Conservation (phyloP, 441 rosid species). For the Gossypium gossypioides region DNA sequence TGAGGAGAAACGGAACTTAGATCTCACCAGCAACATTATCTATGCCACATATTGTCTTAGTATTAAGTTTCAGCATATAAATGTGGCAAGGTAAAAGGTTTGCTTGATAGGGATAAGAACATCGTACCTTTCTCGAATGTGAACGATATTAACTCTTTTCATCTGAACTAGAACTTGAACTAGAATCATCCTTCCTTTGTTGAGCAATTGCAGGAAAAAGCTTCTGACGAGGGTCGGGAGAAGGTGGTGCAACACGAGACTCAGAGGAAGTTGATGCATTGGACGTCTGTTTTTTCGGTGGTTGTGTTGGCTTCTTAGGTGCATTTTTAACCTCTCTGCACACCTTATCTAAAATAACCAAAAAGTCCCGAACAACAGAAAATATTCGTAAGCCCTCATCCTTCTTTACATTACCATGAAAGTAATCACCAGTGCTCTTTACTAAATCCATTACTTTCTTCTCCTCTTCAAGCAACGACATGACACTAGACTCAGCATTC, state of each 20-base stretch:
- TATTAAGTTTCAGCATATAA: neutral
- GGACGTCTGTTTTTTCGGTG: constrained; percentile 43
- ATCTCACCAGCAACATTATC: neutral
- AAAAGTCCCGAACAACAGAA: constrained; percentile 63
- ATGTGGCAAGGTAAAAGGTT: neutral
- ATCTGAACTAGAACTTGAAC: constrained; percentile 23
- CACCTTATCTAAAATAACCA: constrained; percentile 71
- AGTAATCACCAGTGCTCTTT: constrained; percentile 91
- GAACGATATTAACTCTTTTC: neutral
- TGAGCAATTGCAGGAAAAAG: constrained; percentile 69
- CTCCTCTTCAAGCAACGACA: constrained; percentile 54
- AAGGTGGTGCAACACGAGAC: constrained; percentile 26
- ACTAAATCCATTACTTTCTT: constrained; percentile 74
- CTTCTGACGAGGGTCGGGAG: constrained; percentile 40
- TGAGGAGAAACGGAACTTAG: neutral
- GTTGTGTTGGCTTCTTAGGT: constrained; percentile 28
- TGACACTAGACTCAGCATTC: constrained; percentile 56
- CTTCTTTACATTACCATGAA: constrained; percentile 86
- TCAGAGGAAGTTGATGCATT: constrained; percentile 43
- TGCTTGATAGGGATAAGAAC: neutral
- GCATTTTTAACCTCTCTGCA: constrained; percentile 68
- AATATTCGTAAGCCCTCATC: constrained; percentile 89
- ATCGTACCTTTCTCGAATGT: neutral
- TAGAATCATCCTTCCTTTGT: constrained; percentile 29
- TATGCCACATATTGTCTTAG: neutral